phyloP scores from a whole-genome alignment of 225 moss, liverwort and hornwort species.

The Polytrichum commune region DNA sequence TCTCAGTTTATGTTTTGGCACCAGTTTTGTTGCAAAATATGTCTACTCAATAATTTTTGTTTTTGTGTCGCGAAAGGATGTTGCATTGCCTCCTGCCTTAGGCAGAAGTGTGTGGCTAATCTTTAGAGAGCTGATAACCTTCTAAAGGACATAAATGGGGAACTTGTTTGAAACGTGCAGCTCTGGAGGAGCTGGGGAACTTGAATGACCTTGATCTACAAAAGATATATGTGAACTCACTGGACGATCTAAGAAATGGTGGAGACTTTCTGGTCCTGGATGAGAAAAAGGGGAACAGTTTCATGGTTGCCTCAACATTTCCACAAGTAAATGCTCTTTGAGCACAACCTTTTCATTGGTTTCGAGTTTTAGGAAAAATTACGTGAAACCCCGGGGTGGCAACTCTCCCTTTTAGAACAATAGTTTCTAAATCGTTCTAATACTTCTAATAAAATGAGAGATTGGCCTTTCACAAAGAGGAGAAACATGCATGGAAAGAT shows the following conservation, averaged over 20 bases:
- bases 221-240: conserved; percentile 43
- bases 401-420: too few species aligned
- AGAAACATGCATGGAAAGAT: too few species aligned
- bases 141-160: too few species aligned
- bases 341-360: neutral
- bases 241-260: conserved; percentile 28
- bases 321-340: conserved; percentile 34
- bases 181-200: conserved; percentile 55
- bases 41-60: neutral
- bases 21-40: neutral
- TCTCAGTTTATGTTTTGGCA: neutral
- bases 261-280: conserved; percentile 48
- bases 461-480: too few species aligned
- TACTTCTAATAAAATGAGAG: too few species aligned
- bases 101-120: too few species aligned
- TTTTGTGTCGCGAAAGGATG: too few species aligned
- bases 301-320: conserved; percentile 43
- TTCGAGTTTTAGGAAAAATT: too few species aligned
- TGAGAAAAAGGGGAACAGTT: conserved; percentile 31
- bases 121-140: too few species aligned
- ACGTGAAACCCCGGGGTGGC: too few species aligned
- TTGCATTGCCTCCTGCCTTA: too few species aligned
- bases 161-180: conserved; percentile 23
- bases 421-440: too few species aligned
- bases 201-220: conserved; percentile 50